Evolutionary conservation across 1,284 basidiomycete genomes (phyloP), one percentile per base, ranked within the genome.

Genomic region (Austropuccinia psidii): DNA sequence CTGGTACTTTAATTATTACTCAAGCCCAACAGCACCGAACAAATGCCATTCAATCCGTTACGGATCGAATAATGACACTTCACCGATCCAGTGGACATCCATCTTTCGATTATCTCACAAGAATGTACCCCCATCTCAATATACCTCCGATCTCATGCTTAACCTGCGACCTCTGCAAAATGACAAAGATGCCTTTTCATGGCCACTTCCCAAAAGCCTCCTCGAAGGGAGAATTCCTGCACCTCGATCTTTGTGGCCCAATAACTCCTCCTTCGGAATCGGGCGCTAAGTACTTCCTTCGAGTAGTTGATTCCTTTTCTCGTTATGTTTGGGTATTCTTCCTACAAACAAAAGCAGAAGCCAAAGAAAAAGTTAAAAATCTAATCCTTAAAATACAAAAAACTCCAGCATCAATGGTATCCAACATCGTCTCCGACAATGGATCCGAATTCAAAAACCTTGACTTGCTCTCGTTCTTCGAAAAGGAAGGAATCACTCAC

Each of bases 361-460:
- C 39, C 19, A 43, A 43, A 4, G 2, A 41, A 3, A 21, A 24
- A 35, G 31, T 43, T 21, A 43, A 62, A 45, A 37, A 35, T n/a
- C n/a, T n/a, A n/a, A n/a, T n/a, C n/a, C n/a, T n/a, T n/a, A n/a
- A n/a, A n/a, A n/a, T n/a, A n/a, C n/a, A n/a, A n/a, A n/a, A n/a
- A n/a, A n/a, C n/a, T n/a, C n/a, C n/a, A n/a, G n/a, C n/a, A n/a
- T n/a, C n/a, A 45, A 43, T 21, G n/a, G 39, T 64, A 19, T 6
- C 15, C 39, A n/a, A 64, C 60, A 33, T 64, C 5, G 27, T 47
- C 13, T 13, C 24, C 33, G 60, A 64, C 41, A 64, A 64, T 45
- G 60, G 60, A 6, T 43, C 60, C 15, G 41, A 64, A 64, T 64
- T 64, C 41, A 64, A 45, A 21, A 64, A 45, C 60, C n/a, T 4